phyloP scores from a whole-genome alignment of 805 yeast species.

The Debaryomyces tyrocola region DNA sequence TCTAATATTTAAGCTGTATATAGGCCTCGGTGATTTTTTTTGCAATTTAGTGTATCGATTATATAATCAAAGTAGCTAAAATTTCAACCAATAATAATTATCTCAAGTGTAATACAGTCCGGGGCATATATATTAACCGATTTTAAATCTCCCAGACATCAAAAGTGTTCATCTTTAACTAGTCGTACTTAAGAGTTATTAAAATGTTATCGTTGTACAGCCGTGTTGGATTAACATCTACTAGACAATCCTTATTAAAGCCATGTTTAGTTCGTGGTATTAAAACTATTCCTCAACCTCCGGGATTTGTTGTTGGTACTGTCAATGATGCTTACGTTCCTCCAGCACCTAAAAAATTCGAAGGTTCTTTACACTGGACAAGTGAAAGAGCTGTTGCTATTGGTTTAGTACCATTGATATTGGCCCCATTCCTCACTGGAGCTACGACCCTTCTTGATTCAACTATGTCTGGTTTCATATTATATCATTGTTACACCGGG shows the following conservation, averaged over 20 bases:
- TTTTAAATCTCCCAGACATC: neutral
- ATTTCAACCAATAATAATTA: slow-evolving; percentile 11
- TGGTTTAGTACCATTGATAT: slow-evolving; percentile 61
- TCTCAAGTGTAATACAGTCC: slow-evolving; percentile 10
- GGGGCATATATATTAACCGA: slow-evolving; percentile 5
- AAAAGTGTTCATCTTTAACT: neutral
- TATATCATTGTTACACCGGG: slow-evolving; percentile 69
- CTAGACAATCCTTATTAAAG: slow-evolving; percentile 16
- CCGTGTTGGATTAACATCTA: slow-evolving; percentile 29
- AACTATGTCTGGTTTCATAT: slow-evolving; percentile 50
- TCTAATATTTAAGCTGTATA: neutral
- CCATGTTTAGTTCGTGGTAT: slow-evolving; percentile 29
- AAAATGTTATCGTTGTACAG: slow-evolving; percentile 24
- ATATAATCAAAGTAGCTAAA: neutral
- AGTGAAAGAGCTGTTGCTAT: slow-evolving; percentile 62
- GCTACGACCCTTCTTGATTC: slow-evolving; percentile 56
- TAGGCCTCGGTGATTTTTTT: neutral
- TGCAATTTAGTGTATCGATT: neutral
- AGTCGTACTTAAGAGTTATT: neutral
- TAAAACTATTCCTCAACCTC: slow-evolving; percentile 64
- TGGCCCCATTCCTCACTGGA: slow-evolving; percentile 61
- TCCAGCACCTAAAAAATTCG: slow-evolving; percentile 53
- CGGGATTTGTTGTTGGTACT: slow-evolving; percentile 69
- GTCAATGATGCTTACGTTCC: slow-evolving; percentile 71
- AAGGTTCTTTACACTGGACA: slow-evolving; percentile 78